Conservation (phyloP, 257 asterid species). For the Scutellaria galericulata region DNA sequence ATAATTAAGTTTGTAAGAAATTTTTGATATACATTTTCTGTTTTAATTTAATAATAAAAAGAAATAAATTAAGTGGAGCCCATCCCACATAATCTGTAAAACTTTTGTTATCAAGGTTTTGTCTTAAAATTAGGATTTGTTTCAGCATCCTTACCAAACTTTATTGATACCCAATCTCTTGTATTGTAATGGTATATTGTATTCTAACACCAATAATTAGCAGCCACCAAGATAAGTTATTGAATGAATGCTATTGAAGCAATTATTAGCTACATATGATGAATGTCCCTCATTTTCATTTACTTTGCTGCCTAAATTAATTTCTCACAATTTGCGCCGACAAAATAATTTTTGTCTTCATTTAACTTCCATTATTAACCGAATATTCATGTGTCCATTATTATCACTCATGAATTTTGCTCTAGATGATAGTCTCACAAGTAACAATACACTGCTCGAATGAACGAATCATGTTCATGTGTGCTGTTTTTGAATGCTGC, state of each 20-base stretch:
- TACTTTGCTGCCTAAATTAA: slow-evolving; percentile 17
- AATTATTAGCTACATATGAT: neutral
- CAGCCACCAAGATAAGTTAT: neutral
- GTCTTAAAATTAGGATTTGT: too few relatives aligned
- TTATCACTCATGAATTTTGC: slow-evolving; percentile 1
- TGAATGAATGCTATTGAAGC: slow-evolving; percentile 4
- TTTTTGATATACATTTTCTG: too few relatives aligned
- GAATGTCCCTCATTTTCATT: neutral
- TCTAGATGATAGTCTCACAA: too few relatives aligned
- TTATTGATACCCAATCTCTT: neutral
- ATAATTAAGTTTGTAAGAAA: too few relatives aligned
- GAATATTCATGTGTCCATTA: slow-evolving; percentile 26
- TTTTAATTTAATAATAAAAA: too few relatives aligned
- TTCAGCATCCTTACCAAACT: neutral
- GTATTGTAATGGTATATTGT: neutral
- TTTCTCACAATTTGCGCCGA: neutral
- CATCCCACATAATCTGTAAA: too few relatives aligned
- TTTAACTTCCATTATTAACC: slow-evolving; percentile 3
- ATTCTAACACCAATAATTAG: slow-evolving; percentile 15
- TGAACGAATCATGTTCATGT: too few relatives aligned
- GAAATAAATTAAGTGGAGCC: too few relatives aligned
- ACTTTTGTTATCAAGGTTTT: too few relatives aligned
- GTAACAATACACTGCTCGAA: too few relatives aligned
- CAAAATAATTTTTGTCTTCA: slow-evolving; percentile 30
- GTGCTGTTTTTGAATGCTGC: too few relatives aligned